These are phyloP conservation scores for Pyrus bretschneideri DNA, from an alignment of 306 rosid species.

Conservation along the genomic window DNA sequence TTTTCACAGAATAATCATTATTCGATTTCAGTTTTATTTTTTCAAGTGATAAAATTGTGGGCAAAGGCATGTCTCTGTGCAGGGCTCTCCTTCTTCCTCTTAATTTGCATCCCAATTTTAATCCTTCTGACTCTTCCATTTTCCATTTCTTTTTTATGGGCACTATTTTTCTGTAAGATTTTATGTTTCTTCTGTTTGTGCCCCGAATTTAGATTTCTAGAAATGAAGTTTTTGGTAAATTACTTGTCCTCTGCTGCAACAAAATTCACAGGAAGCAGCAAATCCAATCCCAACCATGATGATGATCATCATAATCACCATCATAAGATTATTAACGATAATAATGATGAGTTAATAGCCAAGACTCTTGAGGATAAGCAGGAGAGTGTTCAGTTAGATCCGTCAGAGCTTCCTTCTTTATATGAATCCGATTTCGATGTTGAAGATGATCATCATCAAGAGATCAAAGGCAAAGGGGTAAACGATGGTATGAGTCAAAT, in stretches of 20 bases:
- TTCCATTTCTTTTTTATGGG: not conserved
- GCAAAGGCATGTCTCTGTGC: not conserved
- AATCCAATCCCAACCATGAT: not conserved
- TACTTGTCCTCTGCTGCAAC: not conserved
- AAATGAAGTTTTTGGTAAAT: not conserved
- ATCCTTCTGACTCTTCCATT: not conserved
- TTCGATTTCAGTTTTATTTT: not conserved
- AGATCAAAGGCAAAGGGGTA: not conserved
- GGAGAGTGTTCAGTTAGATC: constrained; percentile 13
- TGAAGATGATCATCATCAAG: constrained; percentile 2
- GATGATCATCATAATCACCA: not conserved
- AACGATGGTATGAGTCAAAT: not conserved
- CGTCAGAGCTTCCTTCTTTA: constrained; percentile 8
- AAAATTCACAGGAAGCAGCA: not conserved
- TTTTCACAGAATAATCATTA: not conserved
- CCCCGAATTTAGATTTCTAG: not conserved
- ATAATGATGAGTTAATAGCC: not conserved
- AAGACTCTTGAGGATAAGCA: constrained; percentile 12
- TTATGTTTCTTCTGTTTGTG: not conserved
- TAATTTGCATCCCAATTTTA: constrained; percentile 1
- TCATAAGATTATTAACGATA: not conserved
- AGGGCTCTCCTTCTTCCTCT: not conserved
- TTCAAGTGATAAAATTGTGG: constrained; percentile 1
- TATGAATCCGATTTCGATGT: constrained; percentile 11
- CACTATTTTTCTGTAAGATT: constrained; percentile 2